Evolutionary conservation across 495 filamentous ascomycete species (phyloP).

Genomic region (Penicillium diatomitis): DNA sequence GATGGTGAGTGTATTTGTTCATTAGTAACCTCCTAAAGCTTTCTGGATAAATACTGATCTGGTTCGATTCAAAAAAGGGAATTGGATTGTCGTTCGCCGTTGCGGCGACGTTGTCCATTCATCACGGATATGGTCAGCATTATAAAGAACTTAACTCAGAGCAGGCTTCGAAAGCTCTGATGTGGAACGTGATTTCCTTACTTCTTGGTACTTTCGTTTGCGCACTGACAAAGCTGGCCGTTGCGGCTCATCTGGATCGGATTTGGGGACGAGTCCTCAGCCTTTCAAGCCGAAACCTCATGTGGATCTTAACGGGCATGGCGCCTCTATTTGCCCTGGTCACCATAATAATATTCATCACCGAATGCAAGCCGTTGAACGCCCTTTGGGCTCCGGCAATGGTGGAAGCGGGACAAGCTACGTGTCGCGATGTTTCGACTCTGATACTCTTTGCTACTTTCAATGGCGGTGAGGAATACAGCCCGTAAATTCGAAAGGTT

Average conservation of each 20-base stretch:
- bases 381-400: constrained; percentile 20
- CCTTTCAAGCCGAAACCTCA: constrained; percentile 4
- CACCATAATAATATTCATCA: constrained; percentile 21
- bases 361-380: constrained; percentile 18
- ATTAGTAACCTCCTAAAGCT: no score
- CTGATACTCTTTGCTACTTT: constrained; percentile 18
- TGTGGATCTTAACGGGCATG: constrained; percentile 14
- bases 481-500: not conserved
- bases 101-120: constrained; percentile 14
- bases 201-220: constrained; percentile 23
- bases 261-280: constrained; percentile 11
- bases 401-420: constrained; percentile 6
- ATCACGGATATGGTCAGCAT: constrained; percentile 21
- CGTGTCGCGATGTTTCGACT: constrained; percentile 11
- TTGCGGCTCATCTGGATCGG: constrained; percentile 18
- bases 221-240: constrained; percentile 19
- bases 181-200: constrained; percentile 17
- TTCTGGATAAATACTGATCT: no score
- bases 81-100: constrained; percentile 14
- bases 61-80: no score
- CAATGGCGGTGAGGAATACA: constrained; percentile 10
- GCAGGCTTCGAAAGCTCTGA: constrained; percentile 9
- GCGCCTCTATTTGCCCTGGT: constrained; percentile 10
- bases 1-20: no score
- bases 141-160: constrained; percentile 4